phyloP scores from a whole-genome alignment of 1,139 yeast species.

The Pichia sp. region DNA sequence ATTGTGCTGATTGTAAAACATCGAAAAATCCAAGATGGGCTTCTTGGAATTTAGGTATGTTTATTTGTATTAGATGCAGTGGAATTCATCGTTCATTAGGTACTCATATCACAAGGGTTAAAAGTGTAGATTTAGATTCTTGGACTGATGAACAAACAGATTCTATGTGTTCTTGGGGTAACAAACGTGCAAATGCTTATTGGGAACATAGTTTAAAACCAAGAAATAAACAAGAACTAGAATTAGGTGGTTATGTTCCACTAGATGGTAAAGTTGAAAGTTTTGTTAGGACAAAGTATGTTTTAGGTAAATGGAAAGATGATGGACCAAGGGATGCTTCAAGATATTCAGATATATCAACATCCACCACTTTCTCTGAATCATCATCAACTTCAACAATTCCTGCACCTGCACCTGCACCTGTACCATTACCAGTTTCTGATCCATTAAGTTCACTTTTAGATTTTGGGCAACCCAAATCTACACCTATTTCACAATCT shows the following conservation, averaged over 20 bases:
- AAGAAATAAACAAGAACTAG: conserved; percentile 32
- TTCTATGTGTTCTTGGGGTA: conserved; percentile 83
- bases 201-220: conserved; percentile 69
- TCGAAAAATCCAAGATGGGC: conserved; percentile 96
- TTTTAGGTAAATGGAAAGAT: conserved; percentile 77
- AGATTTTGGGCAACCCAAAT: conserved; percentile 1
- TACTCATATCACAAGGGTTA: conserved; percentile 81
- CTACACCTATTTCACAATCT: conserved; percentile 2
- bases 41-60: conserved; percentile 90
- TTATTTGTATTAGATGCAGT: conserved; percentile 86
- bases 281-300: conserved; percentile 88
- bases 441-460: conserved; percentile 8
- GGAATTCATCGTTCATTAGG: conserved; percentile 96
- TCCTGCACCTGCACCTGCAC: conserved; percentile 7
- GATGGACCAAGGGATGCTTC: conserved; percentile 51
- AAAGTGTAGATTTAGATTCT: conserved; percentile 88
- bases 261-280: conserved; percentile 82
- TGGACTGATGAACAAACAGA: conserved; percentile 94
- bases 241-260: conserved; percentile 54
- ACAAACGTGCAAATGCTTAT: conserved; percentile 61
- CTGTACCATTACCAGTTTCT: background rate
- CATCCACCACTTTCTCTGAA: background rate
- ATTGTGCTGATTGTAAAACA: conserved; percentile 88
- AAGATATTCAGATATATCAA: conserved; percentile 3
- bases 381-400: conserved; percentile 3